These are phyloP conservation scores for Prillingera fragicola DNA, from an alignment of 1,284 basidiomycete genomes.

Conservation along the genomic window DNA sequence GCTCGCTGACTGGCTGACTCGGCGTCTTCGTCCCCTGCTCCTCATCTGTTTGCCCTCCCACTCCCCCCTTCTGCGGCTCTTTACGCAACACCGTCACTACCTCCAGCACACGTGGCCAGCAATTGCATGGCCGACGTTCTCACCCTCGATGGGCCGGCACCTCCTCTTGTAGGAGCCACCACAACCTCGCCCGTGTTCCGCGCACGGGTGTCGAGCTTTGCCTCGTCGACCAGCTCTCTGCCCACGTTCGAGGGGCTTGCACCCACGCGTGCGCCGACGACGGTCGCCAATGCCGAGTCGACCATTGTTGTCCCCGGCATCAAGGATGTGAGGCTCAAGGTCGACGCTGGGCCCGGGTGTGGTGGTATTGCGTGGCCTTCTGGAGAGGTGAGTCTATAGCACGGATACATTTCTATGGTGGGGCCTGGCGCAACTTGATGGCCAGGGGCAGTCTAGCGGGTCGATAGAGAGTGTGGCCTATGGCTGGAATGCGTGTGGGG, in stretches of 20 bases:
- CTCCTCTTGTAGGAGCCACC: background rate
- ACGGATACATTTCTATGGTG: background rate
- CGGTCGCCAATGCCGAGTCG: conserved; percentile 29
- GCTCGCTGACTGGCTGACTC: background rate
- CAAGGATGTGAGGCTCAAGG: conserved; percentile 41
- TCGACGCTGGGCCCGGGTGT: conserved; percentile 79
- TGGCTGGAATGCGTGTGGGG: too few relatives aligned
- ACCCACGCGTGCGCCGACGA: conserved; percentile 34
- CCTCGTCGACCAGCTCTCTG: conserved; percentile 32
- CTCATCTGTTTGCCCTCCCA: too few relatives aligned
- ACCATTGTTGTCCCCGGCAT: conserved; percentile 26
- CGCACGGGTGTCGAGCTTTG: conserved; percentile 15
- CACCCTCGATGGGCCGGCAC: background rate
- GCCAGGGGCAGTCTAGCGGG: too few relatives aligned
- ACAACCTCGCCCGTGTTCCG: background rate
- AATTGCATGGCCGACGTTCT: too few relatives aligned
- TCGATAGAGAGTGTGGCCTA: too few relatives aligned
- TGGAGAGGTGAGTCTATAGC: conserved; percentile 61
- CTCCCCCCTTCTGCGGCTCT: too few relatives aligned
- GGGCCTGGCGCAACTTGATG: conserved; percentile 1
- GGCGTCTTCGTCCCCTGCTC: too few relatives aligned
- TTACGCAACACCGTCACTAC: background rate
- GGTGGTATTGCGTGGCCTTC: conserved; percentile 90
- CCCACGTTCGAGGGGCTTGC: conserved; percentile 35
- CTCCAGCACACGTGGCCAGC: too few relatives aligned